Evolutionary conservation across 1,139 yeast species (phyloP).

Genomic region (Martiniozyma asiatica): DNA sequence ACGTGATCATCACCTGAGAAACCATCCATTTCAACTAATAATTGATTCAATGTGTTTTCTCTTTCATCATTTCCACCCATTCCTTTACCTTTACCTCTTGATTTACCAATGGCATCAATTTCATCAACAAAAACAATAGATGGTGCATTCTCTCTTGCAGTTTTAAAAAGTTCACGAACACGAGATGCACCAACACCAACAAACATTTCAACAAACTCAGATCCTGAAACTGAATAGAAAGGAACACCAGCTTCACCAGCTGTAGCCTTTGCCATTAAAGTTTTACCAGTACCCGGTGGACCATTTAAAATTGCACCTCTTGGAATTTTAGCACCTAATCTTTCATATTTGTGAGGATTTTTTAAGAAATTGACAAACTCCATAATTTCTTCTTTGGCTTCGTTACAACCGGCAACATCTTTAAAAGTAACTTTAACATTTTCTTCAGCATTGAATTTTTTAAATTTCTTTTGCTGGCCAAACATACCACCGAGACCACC

Average conservation of each 20-base stretch:
- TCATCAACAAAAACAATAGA: slow-evolving; percentile 91
- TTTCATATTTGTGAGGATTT: slow-evolving; percentile 80
- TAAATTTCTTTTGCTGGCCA: slow-evolving; percentile 49
- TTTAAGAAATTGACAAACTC: slow-evolving; percentile 90
- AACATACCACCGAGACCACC: slow-evolving; percentile 41
- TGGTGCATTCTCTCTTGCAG: slow-evolving; percentile 90
- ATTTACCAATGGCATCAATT: slow-evolving; percentile 96
- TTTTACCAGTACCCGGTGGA: slow-evolving; percentile 99
- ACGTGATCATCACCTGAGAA: slow-evolving; percentile 84
- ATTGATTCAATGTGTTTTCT: slow-evolving; percentile 89
- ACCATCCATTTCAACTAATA: slow-evolving; percentile 97
- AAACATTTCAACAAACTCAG: slow-evolving; percentile 98
- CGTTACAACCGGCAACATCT: slow-evolving; percentile 96
- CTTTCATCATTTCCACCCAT: slow-evolving; percentile 89
- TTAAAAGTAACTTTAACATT: slow-evolving; percentile 79
- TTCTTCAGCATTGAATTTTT: slow-evolving; percentile 82
- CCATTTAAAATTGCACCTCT: slow-evolving; percentile 96
- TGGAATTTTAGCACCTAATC: slow-evolving; percentile 91
- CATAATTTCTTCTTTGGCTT: slow-evolving; percentile 97
- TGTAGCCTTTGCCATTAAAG: slow-evolving; percentile 92
- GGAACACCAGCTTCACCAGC: slow-evolving; percentile 99
- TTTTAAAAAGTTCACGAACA: slow-evolving; percentile 86
- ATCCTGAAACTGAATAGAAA: slow-evolving; percentile 86
- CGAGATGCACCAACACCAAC: slow-evolving; percentile 98
- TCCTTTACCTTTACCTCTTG: slow-evolving; percentile 56